Percentiles rank a stretch among this genome's conserved stretches.
Evolutionary conservation across 345 rosid genomes (phyloP).

Genomic region (Jatropha curcas): DNA sequence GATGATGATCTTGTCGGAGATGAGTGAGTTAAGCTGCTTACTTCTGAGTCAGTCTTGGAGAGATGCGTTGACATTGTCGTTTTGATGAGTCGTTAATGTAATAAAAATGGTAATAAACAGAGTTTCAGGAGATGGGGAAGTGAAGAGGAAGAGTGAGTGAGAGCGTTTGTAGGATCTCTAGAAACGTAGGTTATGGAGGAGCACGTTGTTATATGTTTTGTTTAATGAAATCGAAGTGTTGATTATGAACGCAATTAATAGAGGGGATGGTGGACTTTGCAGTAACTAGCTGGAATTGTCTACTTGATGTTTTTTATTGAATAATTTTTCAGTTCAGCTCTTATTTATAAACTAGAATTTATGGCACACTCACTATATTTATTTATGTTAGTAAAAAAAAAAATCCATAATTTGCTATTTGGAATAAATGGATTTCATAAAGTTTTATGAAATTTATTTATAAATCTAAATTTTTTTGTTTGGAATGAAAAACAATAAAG

Average conservation of each 20-base stretch:
- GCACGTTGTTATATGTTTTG: conserved; percentile 35
- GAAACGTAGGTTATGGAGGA: conserved; percentile 27
- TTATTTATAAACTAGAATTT: no score
- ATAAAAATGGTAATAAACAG: background rate
- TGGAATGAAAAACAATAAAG: no score
- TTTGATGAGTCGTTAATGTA: background rate
- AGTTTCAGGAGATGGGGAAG: background rate
- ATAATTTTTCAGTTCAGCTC: no score
- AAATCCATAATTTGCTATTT: no score
- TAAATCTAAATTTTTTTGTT: no score
- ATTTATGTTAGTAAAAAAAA: no score
- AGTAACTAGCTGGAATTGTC: conserved; percentile 22
- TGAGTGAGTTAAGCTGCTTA: conserved; percentile 58
- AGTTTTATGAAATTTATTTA: no score
- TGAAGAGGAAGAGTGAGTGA: background rate
- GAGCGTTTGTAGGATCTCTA: conserved; percentile 16
- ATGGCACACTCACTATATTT: no score
- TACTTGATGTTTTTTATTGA: conserved; percentile 1
- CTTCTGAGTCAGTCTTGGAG: conserved; percentile 64
- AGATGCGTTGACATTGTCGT: conserved; percentile 43
- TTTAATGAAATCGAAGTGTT: conserved; percentile 36
- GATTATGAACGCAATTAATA: conserved; percentile 34
- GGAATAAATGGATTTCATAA: no score
- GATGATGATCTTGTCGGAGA: conserved; percentile 48
- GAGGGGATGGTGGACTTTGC: conserved; percentile 33